These are phyloP conservation scores for Gossypium lobatum DNA, from an alignment of 441 rosid genomes.

Conservation along the genomic window DNA sequence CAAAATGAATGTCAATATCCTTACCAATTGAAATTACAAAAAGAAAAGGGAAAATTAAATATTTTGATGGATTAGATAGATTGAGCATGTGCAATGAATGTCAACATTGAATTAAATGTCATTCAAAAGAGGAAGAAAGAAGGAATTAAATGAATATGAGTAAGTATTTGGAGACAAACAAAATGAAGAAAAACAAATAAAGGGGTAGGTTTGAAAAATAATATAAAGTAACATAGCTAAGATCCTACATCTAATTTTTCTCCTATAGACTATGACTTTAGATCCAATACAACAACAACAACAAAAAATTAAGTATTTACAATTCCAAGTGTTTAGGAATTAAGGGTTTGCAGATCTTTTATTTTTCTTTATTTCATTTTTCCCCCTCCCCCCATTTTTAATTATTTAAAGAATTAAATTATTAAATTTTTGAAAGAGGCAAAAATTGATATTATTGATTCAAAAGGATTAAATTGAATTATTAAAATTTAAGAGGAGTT, in stretches of 20 bases:
- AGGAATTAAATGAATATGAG: neutral
- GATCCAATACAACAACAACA: neutral
- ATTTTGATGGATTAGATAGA: neutral
- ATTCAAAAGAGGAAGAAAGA: too few species aligned
- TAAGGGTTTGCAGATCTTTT: too few species aligned
- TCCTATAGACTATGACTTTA: neutral
- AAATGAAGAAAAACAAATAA: neutral
- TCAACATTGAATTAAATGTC: neutral
- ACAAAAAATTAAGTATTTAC: neutral
- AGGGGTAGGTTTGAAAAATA: neutral
- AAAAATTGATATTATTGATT: too few species aligned
- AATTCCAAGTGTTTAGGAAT: too few species aligned
- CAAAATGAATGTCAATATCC: neutral
- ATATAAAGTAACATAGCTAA: neutral
- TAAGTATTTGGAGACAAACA: neutral
- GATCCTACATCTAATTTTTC: neutral
- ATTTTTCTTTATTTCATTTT: too few species aligned
- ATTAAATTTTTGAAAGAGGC: too few species aligned
- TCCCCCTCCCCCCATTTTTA: too few species aligned
- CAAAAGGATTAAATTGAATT: too few species aligned
- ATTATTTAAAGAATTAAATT: too few species aligned
- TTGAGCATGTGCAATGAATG: neutral
- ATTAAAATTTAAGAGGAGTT: too few species aligned
- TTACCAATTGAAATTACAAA: neutral
- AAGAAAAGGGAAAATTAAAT: neutral